Conservation (phyloP, 2,329 filamentous ascomycete species). For the Neospermospora avenae region DNA sequence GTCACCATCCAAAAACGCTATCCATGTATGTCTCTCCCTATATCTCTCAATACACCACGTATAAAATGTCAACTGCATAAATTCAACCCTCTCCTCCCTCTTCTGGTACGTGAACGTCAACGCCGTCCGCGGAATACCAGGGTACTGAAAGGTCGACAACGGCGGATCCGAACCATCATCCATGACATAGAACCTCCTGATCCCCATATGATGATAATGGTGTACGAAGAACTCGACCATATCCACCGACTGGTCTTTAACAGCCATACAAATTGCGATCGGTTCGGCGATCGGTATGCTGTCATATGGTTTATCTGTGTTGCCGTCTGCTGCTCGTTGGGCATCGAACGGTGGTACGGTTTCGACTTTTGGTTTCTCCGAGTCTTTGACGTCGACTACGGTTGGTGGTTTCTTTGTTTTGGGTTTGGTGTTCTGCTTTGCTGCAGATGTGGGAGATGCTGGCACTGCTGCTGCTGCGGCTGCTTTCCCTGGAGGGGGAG, state of each 20-base stretch:
- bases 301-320: slow-evolving; percentile 2
- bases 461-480: not conserved
- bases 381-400: not conserved
- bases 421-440: not conserved
- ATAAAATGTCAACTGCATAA: slow-evolving; percentile 27
- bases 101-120: slow-evolving; percentile 28
- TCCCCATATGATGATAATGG: slow-evolving; percentile 30
- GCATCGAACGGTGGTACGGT: not conserved
- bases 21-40: slow-evolving; percentile 33
- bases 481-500: not conserved
- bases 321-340: not conserved
- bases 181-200: slow-evolving; percentile 32
- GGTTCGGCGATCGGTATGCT: slow-evolving; percentile 4
- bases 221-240: slow-evolving; percentile 30
- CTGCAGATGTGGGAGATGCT: not conserved
- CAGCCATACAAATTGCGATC: slow-evolving; percentile 28
- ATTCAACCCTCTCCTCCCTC: not conserved
- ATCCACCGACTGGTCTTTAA: slow-evolving; percentile 26
- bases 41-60: slow-evolving; percentile 24
- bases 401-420: slow-evolving; percentile 4
- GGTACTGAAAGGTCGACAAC: slow-evolving; percentile 22
- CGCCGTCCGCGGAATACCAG: slow-evolving; percentile 22
- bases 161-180: slow-evolving; percentile 30
- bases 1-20: slow-evolving; percentile 36
- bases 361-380: not conserved